Evolutionary conservation across 192 early-diverging fungal genomes (phyloP).

Genomic region (Podila verticillata): DNA sequence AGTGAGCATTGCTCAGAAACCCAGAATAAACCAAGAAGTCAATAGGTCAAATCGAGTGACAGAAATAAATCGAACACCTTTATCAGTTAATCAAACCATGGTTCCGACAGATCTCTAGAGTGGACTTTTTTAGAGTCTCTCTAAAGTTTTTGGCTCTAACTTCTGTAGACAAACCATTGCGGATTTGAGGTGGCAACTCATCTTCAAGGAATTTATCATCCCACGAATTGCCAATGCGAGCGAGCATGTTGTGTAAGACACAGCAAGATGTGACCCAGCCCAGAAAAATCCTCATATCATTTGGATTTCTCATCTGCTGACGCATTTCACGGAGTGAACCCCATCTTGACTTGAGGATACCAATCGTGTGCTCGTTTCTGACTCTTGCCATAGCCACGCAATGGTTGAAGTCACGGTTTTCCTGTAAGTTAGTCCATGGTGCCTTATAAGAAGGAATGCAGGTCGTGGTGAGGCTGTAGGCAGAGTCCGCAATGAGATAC

Average conservation of each 20-base stretch:
- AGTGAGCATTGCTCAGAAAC: too few relatives aligned
- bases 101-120: not conserved
- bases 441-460: slow-evolving; percentile 3
- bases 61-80: too few relatives aligned
- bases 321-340: not conserved
- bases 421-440: not conserved
- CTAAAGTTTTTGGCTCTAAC: not conserved
- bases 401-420: not conserved
- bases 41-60: too few relatives aligned
- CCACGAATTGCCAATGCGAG: not conserved
- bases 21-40: too few relatives aligned
- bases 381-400: not conserved
- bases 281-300: not conserved
- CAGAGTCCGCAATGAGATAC: slow-evolving; percentile 8
- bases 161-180: not conserved
- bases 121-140: not conserved
- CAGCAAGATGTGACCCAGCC: not conserved
- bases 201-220: not conserved
- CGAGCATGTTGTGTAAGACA: not conserved
- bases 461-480: not conserved
- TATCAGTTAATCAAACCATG: too few relatives aligned
- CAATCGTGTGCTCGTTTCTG: not conserved
- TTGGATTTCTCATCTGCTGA: not conserved
- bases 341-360: not conserved
- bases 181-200: too few relatives aligned